phyloP scores from a whole-genome alignment of 805 yeast species.

The Hanseniaspora lindneri region DNA sequence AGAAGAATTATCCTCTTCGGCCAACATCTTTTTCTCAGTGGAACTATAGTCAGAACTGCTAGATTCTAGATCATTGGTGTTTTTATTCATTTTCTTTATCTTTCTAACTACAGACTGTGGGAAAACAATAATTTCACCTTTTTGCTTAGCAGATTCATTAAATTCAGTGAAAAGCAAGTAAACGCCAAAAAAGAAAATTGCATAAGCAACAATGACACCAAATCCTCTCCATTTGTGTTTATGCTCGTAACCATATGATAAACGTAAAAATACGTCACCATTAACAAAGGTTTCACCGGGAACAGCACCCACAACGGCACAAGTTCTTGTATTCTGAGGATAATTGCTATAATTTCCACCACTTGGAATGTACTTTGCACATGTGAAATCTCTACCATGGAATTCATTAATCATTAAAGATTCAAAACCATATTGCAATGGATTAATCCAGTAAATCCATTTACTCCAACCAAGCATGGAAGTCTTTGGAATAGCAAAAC shows the following conservation, averaged over 20 bases:
- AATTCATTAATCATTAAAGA: conserved; percentile 49
- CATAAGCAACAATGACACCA: conserved; percentile 50
- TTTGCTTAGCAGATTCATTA: conserved; percentile 51
- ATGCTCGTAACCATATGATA: conserved; percentile 35
- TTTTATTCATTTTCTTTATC: conserved; percentile 31
- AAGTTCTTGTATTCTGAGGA: conserved; percentile 34
- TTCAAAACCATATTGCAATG: conserved; percentile 48
- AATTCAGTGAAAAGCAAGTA: conserved; percentile 46
- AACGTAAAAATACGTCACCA: conserved; percentile 41
- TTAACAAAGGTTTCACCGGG: conserved; percentile 40
- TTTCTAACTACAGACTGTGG: conserved; percentile 39
- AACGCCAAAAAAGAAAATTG: conserved; percentile 40
- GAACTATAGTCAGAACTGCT: neutral
- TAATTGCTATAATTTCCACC: conserved; percentile 34
- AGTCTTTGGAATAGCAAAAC: conserved; percentile 47
- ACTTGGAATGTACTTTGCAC: conserved; percentile 40
- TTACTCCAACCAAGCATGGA: conserved; percentile 52
- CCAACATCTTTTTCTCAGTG: conserved; percentile 1
- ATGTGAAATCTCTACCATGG: conserved; percentile 34
- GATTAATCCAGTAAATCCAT: conserved; percentile 53
- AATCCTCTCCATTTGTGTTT: conserved; percentile 51
- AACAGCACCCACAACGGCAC: conserved; percentile 45
- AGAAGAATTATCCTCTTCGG: conserved; percentile 20
- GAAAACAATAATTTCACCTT: conserved; percentile 60
- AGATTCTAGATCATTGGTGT: conserved; percentile 8